A percentile compares a stretch with the other conserved stretches of the same genome.
These are phyloP conservation scores for Aureococcus anophagefferens DNA, from an alignment of 108 stramenopile species.

Conservation along the genomic window DNA sequence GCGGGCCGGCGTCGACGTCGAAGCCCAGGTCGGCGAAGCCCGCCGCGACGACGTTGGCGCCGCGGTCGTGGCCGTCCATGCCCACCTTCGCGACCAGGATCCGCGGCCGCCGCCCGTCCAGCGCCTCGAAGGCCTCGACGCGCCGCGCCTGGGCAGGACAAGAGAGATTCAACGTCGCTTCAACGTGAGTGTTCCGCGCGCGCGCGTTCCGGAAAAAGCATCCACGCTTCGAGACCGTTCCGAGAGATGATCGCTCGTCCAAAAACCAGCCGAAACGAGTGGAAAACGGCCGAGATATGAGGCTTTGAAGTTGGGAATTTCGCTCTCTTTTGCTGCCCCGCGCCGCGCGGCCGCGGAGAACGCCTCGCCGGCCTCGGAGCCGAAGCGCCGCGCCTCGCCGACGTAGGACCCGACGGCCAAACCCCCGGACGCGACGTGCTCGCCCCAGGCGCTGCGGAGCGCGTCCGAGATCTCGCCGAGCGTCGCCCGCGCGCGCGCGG, in stretches of 20 bases:
- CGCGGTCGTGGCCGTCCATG: conserved; percentile 97
- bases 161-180: too few species aligned
- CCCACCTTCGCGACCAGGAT: conserved; percentile 98
- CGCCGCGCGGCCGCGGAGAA: too few species aligned
- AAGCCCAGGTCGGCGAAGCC: conserved; percentile 92
- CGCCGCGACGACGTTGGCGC: conserved; percentile 92
- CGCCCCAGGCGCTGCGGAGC: conserved; percentile 87
- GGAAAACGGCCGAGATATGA: too few species aligned
- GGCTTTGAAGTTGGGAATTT: too few species aligned
- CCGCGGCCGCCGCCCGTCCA: conserved; percentile 85
- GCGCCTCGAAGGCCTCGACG: conserved; percentile 76
- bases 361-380: too few species aligned
- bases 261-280: too few species aligned
- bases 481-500: conserved; percentile 75
- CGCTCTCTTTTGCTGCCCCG: too few species aligned
- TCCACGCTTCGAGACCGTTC: too few species aligned
- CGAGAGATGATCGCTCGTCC: too few species aligned
- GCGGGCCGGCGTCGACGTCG: conserved; percentile 94
- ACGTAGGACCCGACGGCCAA: conserved; percentile 93
- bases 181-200: too few species aligned
- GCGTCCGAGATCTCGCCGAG: conserved; percentile 92
- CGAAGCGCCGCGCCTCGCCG: conserved; percentile 21
- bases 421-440: conserved; percentile 69
- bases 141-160: conserved; percentile 3
- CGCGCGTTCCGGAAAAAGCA: too few species aligned